Evolutionary conservation across 257 asterid genomes (phyloP), one percentile per base, ranked within the genome.

Genomic region (Nicotiana attenuata): DNA sequence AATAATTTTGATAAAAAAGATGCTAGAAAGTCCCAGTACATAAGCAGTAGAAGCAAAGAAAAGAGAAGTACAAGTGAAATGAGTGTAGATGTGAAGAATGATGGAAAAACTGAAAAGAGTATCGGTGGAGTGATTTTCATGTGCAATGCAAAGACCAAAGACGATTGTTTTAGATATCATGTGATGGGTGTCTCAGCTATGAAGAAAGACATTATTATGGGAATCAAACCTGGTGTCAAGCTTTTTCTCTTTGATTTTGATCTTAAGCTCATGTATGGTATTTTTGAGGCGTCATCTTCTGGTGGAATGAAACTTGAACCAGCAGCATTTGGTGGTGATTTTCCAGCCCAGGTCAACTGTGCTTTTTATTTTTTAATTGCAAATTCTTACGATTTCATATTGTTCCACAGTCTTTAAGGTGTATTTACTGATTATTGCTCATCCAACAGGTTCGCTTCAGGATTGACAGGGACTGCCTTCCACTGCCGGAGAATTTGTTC

Each of bases 241-340:
- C 91, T 93, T 64, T 96, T 94, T 87, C 98, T 96, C 53, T 96
- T 87, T 80, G 97, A 96, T 86, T 92, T 94, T 84, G 97, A 96
- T 89, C 94, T 92, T 80, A 94, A 84, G 90, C 87, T 94, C 82
- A 35, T 96, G 97, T 94, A 96, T 87, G 99, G 99, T 38, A 84
- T 93, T 68, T 96, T 80, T 41, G 94, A 93, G 88, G 98, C 98
- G 19, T 82, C 98, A 17, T 94, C 99, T 26, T 57, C 89, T 35
- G 98, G 99, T 68, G 98, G 99, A 80, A 91, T 93, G 92, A 92
- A 89, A 82, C 97, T 96, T 33, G 98, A 94, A 78, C 97, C 98
- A 31, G 61, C 84, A 73, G 99, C 98, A 60, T 96, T 91, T 71
- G 92, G 90, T 83, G 99, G 98, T 77, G 92, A 82, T 52, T 96